Conservation (phyloP, 352 stramenopile species). For the Pythium dissotocum region DNA sequence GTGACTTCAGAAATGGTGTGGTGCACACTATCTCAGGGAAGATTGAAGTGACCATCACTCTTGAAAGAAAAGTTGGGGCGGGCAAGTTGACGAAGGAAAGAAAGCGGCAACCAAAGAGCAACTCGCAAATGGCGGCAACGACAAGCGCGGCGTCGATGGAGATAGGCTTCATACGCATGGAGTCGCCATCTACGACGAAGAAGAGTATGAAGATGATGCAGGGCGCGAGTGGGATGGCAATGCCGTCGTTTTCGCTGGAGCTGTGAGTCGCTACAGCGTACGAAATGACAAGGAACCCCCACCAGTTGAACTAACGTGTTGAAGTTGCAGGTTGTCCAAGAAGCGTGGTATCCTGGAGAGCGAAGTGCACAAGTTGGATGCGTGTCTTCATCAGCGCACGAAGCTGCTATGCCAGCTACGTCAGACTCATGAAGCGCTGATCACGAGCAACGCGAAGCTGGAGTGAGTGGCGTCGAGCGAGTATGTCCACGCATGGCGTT, state of each 20-base stretch:
- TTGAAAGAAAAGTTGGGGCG: conserved; percentile 8
- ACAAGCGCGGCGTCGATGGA: neutral
- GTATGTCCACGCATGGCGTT: neutral
- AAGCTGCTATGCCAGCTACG: conserved; percentile 37
- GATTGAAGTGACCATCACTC: conserved; percentile 27
- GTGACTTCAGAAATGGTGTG: neutral
- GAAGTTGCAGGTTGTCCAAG: conserved; percentile 37
- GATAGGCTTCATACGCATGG: neutral
- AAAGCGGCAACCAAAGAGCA: neutral
- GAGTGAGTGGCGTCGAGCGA: conserved; percentile 6
- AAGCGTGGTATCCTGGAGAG: conserved; percentile 44
- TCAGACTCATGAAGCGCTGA: conserved; percentile 38
- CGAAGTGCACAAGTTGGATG: conserved; percentile 38
- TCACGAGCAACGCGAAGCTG: conserved; percentile 40
- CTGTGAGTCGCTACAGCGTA: neutral
- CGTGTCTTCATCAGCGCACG: conserved; percentile 34
- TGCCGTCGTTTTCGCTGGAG: conserved; percentile 27
- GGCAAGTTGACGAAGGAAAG: neutral
- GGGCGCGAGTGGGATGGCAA: neutral
- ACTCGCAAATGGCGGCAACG: neutral
- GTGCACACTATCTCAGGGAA: neutral
- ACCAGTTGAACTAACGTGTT: conserved; percentile 3
- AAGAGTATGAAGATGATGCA: conserved; percentile 20
- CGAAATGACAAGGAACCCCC: too few species aligned
- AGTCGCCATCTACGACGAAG: neutral